Evolutionary conservation across 2,329 filamentous ascomycete genomes (phyloP), one percentile per base, ranked within the genome.

Genomic region (Pseudocercospora macadamiae): DNA sequence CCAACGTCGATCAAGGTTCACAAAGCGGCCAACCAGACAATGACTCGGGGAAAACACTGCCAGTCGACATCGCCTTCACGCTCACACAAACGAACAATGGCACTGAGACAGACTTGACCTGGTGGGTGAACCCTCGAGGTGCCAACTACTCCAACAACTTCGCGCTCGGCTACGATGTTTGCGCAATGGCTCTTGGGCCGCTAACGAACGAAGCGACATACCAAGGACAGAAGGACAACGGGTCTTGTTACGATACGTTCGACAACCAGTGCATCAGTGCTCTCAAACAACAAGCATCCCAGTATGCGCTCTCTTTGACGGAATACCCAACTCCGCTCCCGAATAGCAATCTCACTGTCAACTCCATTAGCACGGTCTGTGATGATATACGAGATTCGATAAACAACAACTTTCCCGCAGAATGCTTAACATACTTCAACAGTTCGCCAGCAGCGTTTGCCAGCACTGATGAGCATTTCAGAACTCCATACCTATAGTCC

Each of bases 141-240:
- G 59, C 59, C 2, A 51, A 62, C 18, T 59, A 55, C 25, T 47
- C 55, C 5, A 51, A 62, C 23, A 44, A 59, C 23, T 51, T 55
- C 21, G 26, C 23, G 1, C 36, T 62, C 6, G 51, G 59, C 3
- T 62, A 59, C 32, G 55, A 59, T 36, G 56, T 59, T 14, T 59
- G 55, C 16, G 36, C 25, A 2, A 42, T 62, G 23, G 30, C 28
- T 3, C 18, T 59, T 19, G 23, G 36, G 16, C 26, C 26, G 3
- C 23, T 62, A 2, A 16, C 28, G 2, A 37, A 42, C 6, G 53
- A 55, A 8, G 49, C 39, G 42, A 30, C 16, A 5, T 18, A 18
- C 9, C 45, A 55, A 7, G 55, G 51, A 5, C 59, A 62, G 32
- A 21, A 4, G 6, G 59, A 59, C 30, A 56, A 53, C 47, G 59